phyloP scores from a whole-genome alignment of 2,329 filamentous ascomycete species.

The Trichoderma sp. region DNA sequence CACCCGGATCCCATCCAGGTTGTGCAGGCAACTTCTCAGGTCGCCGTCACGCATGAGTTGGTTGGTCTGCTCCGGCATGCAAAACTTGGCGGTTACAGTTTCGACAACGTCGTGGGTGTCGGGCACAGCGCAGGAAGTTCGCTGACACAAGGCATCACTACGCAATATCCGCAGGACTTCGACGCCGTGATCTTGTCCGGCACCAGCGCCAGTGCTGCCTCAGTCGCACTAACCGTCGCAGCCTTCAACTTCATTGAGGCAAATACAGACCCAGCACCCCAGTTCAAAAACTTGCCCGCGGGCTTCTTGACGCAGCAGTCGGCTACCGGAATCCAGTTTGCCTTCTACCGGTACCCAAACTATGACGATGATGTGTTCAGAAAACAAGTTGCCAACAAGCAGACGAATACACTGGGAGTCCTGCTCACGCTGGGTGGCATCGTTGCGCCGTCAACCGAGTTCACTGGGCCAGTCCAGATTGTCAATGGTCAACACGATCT shows the following conservation, averaged over 20 bases:
- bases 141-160: conserved; percentile 2
- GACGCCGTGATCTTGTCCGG: not conserved
- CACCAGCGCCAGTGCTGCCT: conserved; percentile 3
- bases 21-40: not conserved
- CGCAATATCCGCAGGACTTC: not conserved
- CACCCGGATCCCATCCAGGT: not conserved
- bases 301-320: conserved; percentile 6
- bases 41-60: not conserved
- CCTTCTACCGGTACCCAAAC: conserved; percentile 6
- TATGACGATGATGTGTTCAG: not conserved
- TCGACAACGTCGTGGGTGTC: not conserved
- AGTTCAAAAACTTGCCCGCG: not conserved
- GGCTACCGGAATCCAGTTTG: conserved; percentile 1
- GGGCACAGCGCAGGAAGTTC: conserved; percentile 4
- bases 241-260: conserved; percentile 2
- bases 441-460: conserved; percentile 1
- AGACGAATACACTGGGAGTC: conserved; percentile 5
- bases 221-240: not conserved
- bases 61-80: not conserved
- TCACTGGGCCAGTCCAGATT: not conserved
- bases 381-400: not conserved
- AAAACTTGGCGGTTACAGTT: not conserved
- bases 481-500: not conserved
- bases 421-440: conserved; percentile 4
- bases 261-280: not conserved